phyloP scores from a whole-genome alignment of 352 stramenopile genomes.

The Aphanomyces stellatus region DNA sequence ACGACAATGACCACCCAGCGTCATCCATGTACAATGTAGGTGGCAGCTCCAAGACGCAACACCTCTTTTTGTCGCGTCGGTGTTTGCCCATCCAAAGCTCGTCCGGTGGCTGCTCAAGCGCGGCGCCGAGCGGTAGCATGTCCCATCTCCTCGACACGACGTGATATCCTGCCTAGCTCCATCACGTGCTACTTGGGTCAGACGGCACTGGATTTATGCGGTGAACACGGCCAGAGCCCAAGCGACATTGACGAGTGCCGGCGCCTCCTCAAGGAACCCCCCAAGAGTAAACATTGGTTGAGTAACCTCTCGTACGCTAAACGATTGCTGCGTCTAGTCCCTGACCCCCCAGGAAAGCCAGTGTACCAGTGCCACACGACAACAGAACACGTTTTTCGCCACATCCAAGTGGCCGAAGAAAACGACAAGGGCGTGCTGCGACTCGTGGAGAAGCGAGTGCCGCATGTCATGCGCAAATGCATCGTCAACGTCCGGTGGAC shows the following conservation, averaged over 20 bases:
- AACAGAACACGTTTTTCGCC: slow-evolving; percentile 21
- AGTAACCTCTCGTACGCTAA: too few relatives aligned
- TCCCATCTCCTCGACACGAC: background rate
- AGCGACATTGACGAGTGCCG: slow-evolving; percentile 35
- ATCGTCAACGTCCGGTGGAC: slow-evolving; percentile 39
- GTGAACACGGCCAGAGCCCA: slow-evolving; percentile 33
- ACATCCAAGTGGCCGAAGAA: slow-evolving; percentile 11
- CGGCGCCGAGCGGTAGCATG: slow-evolving; percentile 33
- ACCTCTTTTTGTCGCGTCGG: slow-evolving; percentile 51
- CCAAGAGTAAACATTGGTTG: slow-evolving; percentile 11
- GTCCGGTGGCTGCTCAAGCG: slow-evolving; percentile 48
- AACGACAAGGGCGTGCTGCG: slow-evolving; percentile 16
- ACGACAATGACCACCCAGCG: too few relatives aligned
- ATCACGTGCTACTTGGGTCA: slow-evolving; percentile 46
- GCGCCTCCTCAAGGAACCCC: slow-evolving; percentile 30
- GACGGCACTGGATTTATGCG: slow-evolving; percentile 37
- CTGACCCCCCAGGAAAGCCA: slow-evolving; percentile 34
- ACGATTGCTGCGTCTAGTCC: slow-evolving; percentile 34
- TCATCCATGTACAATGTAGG: slow-evolving; percentile 20
- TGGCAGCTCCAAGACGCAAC: slow-evolving; percentile 61
- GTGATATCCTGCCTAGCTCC: slow-evolving; percentile 13
- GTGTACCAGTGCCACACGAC: slow-evolving; percentile 29
- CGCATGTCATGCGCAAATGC: slow-evolving; percentile 52
- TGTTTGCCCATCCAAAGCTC: slow-evolving; percentile 42
- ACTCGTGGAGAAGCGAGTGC: slow-evolving; percentile 22